These are phyloP conservation scores for Epichloe elymi DNA, from an alignment of 2,329 filamentous ascomycete species.

Conservation along the genomic window DNA sequence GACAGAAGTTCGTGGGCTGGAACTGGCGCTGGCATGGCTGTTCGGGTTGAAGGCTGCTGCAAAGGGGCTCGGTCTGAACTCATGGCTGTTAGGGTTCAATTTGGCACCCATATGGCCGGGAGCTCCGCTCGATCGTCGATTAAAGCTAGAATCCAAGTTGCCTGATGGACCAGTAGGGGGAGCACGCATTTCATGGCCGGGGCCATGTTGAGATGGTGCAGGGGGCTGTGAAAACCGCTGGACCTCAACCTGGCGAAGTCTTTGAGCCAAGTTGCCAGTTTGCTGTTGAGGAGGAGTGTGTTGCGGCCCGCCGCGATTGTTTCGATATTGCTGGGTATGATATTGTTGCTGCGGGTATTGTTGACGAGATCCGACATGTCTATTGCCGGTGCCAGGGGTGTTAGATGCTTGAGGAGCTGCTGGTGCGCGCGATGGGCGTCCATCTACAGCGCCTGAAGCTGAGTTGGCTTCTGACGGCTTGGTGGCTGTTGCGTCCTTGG, in stretches of 20 bases:
- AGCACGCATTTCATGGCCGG: slow-evolving; percentile 52
- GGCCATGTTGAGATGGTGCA: slow-evolving; percentile 33
- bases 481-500: slow-evolving; percentile 30
- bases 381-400: slow-evolving; percentile 17
- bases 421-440: slow-evolving; percentile 20
- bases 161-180: slow-evolving; percentile 68
- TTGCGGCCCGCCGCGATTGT: slow-evolving; percentile 31
- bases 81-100: slow-evolving; percentile 53
- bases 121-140: slow-evolving; percentile 38
- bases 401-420: slow-evolving; percentile 19
- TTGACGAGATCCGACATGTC: slow-evolving; percentile 35
- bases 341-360: slow-evolving; percentile 34
- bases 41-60: slow-evolving; percentile 71
- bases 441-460: slow-evolving; percentile 13
- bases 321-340: slow-evolving; percentile 33
- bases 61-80: slow-evolving; percentile 76
- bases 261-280: slow-evolving; percentile 34
- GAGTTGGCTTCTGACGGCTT: slow-evolving; percentile 18
- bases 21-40: slow-evolving; percentile 48
- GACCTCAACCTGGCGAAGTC: slow-evolving; percentile 38
- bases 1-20: slow-evolving; percentile 55
- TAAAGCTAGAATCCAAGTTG: slow-evolving; percentile 36
- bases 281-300: slow-evolving; percentile 27
- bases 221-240: slow-evolving; percentile 34
- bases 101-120: slow-evolving; percentile 39